Evolutionary conservation across 768 basidiomycete species (phyloP).

Genomic region (Tulasnella sp.): DNA sequence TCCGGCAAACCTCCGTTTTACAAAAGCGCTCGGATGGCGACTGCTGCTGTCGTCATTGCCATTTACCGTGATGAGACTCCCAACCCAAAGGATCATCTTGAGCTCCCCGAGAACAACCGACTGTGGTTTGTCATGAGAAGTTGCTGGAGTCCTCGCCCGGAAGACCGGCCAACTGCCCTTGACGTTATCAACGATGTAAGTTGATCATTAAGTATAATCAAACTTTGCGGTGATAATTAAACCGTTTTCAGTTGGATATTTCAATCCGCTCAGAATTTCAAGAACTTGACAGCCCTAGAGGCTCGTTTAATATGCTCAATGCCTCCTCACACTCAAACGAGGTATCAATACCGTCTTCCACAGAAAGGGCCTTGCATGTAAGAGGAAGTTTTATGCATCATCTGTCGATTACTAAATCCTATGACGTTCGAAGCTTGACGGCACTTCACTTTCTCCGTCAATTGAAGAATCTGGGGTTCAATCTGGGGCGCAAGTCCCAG

Average conservation of each 20-base stretch:
- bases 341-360: too few species aligned
- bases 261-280: too few species aligned
- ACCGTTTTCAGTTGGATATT: too few species aligned
- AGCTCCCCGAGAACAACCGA: background rate
- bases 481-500: background rate
- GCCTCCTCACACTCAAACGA: too few species aligned
- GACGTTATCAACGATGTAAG: background rate
- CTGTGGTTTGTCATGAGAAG: background rate
- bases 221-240: too few species aligned
- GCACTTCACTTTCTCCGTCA: background rate
- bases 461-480: background rate
- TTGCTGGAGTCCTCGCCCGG: background rate
- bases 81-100: background rate
- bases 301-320: too few species aligned
- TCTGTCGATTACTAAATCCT: too few species aligned
- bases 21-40: too few species aligned
- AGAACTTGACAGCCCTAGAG: too few species aligned
- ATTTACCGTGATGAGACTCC: background rate
- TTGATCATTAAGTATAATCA: background rate
- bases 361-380: too few species aligned
- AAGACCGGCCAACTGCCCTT: background rate
- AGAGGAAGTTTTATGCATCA: too few species aligned
- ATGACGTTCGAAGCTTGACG: too few species aligned
- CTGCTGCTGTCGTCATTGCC: background rate
- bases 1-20: conserved; percentile 6